Conservation (phyloP, 805 yeast species). For the Barnettozyma botsteinii region DNA sequence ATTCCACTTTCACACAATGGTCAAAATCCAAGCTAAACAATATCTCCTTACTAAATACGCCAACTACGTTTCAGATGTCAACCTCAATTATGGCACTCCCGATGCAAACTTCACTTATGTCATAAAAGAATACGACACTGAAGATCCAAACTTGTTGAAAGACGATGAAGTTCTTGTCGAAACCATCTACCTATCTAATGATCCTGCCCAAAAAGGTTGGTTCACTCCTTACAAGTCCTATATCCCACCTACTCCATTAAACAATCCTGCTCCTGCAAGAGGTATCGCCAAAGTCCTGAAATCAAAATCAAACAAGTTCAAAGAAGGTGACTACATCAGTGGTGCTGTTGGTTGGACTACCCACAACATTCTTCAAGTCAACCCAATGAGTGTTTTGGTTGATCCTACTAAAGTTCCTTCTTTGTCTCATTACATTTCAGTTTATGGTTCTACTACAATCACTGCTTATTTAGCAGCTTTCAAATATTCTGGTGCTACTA, state of each 20-base stretch:
- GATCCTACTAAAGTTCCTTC: conserved; percentile 22
- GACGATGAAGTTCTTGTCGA: conserved; percentile 40
- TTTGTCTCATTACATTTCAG: conserved; percentile 39
- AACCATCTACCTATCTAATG: conserved; percentile 45
- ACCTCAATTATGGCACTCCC: conserved; percentile 19
- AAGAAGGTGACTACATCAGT: conserved; percentile 39
- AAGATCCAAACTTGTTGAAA: conserved; percentile 21
- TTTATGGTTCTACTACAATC: conserved; percentile 51
- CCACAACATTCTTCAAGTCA: conserved; percentile 31
- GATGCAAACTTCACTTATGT: conserved; percentile 28
- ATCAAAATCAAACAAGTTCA: conserved; percentile 36
- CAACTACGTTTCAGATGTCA: conserved; percentile 22
- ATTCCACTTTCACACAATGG: too few relatives aligned
- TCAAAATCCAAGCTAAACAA: conserved; percentile 29
- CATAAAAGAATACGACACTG: conserved; percentile 16
- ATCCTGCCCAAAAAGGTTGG: conserved; percentile 61
- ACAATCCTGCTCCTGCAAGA: conserved; percentile 41
- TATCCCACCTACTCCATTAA: conserved; percentile 31
- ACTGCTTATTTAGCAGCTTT: conserved; percentile 56
- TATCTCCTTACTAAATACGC: conserved; percentile 27
- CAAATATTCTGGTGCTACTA: conserved; percentile 42
- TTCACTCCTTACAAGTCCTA: conserved; percentile 33
- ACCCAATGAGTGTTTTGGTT: conserved; percentile 2
- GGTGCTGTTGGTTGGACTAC: conserved; percentile 44
- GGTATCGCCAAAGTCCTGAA: conserved; percentile 48